Percentiles rank a stretch among this genome's conserved stretches.
Evolutionary conservation across 1,284 basidiomycete genomes (phyloP).

Genomic region (Tylopilus sp.): DNA sequence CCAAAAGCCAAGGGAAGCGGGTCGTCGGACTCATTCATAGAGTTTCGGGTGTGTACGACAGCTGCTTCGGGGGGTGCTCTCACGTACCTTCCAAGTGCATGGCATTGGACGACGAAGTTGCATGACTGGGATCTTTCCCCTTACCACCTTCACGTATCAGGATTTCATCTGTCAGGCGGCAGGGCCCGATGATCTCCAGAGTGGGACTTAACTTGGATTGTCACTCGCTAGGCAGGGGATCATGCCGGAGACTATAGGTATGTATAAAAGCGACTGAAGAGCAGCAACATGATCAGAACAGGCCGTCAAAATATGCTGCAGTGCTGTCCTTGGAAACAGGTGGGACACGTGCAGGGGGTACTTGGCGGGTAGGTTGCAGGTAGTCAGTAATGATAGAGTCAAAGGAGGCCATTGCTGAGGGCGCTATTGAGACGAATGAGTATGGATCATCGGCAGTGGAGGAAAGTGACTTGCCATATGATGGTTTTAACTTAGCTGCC

Average conservation of each 20-base stretch:
- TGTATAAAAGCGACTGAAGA: constrained; percentile 6
- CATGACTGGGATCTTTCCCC: constrained; percentile 11
- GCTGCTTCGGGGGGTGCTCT: constrained; percentile 3
- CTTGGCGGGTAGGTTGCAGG: constrained; percentile 36
- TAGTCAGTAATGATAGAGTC: constrained; percentile 73
- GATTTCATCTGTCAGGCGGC: constrained; percentile 36
- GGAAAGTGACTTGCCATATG: constrained; percentile 41
- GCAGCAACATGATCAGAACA: constrained; percentile 33
- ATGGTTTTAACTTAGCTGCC: constrained; percentile 56
- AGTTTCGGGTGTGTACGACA: constrained; percentile 66
- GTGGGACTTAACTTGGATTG: neutral
- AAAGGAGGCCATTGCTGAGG: constrained; percentile 48
- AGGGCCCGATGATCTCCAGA: constrained; percentile 29
- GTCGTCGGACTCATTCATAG: constrained; percentile 66
- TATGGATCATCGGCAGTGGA: neutral
- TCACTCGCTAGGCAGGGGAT: neutral
- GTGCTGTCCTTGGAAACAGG: constrained; percentile 24
- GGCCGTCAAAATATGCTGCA: constrained; percentile 40
- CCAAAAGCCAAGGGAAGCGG: constrained; percentile 45
- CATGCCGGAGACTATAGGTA: constrained; percentile 18
- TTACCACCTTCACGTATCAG: constrained; percentile 27
- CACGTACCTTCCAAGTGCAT: constrained; percentile 27
- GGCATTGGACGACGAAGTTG: constrained; percentile 30
- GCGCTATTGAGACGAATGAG: constrained; percentile 29
- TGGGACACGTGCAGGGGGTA: constrained; percentile 9